A percentile compares a stretch with the other conserved stretches of the same genome.
phyloP scores from a whole-genome alignment of 2,329 filamentous ascomycete genomes.

The Zopfia rhizophila region DNA sequence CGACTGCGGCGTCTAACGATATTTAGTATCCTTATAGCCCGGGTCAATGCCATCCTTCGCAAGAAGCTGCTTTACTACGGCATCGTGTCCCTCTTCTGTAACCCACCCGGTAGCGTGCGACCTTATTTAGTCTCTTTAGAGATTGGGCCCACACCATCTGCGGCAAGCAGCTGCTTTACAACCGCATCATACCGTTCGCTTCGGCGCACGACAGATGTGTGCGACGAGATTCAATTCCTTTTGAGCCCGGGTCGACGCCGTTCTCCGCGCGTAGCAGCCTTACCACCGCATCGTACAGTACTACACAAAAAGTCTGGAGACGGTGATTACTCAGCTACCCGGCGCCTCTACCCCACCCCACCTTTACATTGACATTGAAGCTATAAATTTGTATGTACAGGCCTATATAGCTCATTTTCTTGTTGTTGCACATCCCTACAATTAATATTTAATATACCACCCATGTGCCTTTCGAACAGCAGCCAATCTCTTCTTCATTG shows the following conservation, averaged over 20 bases:
- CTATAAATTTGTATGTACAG: no score
- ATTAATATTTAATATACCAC: conserved; percentile 15
- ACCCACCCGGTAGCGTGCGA: background rate
- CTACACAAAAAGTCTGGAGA: no score
- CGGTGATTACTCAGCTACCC: no score
- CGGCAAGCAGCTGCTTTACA: no score
- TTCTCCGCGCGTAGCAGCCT: background rate
- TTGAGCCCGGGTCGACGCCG: background rate
- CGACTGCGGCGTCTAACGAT: background rate
- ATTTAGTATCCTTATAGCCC: background rate
- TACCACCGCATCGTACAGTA: conserved; percentile 3
- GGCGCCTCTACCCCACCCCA: no score
- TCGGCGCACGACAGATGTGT: conserved; percentile 1
- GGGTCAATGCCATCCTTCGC: background rate
- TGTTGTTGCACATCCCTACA: no score
- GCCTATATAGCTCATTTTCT: no score
- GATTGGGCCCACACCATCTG: no score
- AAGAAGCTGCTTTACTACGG: conserved; percentile 5
- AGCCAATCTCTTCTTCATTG: conserved; percentile 11
- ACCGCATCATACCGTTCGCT: no score
- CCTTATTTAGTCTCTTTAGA: no score
- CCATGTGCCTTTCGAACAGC: conserved; percentile 3
- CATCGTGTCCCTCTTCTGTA: conserved; percentile 2
- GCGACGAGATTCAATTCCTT: background rate
- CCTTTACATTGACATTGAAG: no score